Base-by-base conservation (phyloP, 306 rosid species). In the Acacia acuminata region DNA sequence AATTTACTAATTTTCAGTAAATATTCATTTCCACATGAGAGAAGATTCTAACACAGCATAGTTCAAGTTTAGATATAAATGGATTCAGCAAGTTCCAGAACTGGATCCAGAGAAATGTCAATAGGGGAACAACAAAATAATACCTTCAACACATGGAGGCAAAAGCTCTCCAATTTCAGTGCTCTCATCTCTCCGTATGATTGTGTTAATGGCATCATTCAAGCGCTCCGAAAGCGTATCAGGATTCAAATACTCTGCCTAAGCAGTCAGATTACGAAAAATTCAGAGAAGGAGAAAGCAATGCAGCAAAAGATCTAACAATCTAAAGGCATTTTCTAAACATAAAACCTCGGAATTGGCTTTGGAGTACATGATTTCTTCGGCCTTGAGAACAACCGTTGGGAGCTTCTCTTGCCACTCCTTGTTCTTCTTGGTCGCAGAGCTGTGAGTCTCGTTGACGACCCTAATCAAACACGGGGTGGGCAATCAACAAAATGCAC, bases 61-160 rank as follows among this genome's bases (percentile, higher is more conserved):
- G 85, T 80, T 68, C 43, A 34, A 51, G 75, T 81, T 76, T 75
- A 79, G 56, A 84, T n/a, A 82, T 48, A 69, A 82, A 77, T 51
- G 32, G 51, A 45, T 7, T 47, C 67, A 81, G 70, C 7, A 78
- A 27, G 45, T 67, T 66, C 14, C 25, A 84, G 61, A 67, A 77
- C 47, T 80, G 81, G 84, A 86, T 80, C 85, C 81, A 74, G n/a
- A 73, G 25, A 74, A 75, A 66, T 65, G 66, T 75, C 32, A 25
- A 45, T 42, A 80, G 74, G 51, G 36, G 82, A 38, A 17, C 50
- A 42, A 70, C 51, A 20, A 43, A 70, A 43, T 0, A 56, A 85
- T 96, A 96, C 99, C 99, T 96, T 96, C 99, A 82, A 96, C 91
- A 75, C 99, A 96, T 15, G 99, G 98, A 71, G 99, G 99, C 91